Evolutionary conservation across 2,329 filamentous ascomycete species (phyloP).

Genomic region (Botrytis paeoniae): DNA sequence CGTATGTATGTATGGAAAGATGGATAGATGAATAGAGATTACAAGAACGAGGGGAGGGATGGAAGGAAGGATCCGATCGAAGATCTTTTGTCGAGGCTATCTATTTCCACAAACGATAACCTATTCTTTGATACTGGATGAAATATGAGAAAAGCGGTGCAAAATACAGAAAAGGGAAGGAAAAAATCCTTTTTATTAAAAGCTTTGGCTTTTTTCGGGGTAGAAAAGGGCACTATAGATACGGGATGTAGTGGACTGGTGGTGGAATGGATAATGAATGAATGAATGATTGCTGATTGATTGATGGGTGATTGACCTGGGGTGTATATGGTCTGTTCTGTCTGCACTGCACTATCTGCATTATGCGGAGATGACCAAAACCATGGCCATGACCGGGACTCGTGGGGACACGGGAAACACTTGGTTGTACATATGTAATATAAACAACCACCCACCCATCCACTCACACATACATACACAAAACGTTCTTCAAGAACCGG

Average conservation of each 20-base stretch:
- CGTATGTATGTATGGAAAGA: not conserved
- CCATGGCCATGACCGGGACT: conserved; percentile 10
- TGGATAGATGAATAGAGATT: not conserved
- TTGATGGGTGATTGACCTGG: not conserved
- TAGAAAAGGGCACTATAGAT: conserved; percentile 10
- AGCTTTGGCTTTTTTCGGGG: conserved; percentile 8
- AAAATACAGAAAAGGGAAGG: conserved; percentile 3
- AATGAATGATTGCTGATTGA: not conserved
- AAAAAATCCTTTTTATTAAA: not conserved
- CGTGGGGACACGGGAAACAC: conserved; percentile 15
- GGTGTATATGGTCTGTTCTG: not conserved
- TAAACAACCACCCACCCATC: not conserved
- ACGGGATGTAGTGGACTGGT: not conserved
- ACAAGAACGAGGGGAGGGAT: not conserved
- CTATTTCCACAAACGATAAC: not conserved
- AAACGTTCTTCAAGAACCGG: not conserved
- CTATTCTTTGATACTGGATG: not conserved
- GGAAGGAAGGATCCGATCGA: not conserved
- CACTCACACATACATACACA: not conserved
- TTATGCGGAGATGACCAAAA: conserved; percentile 16
- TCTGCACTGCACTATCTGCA: conserved; percentile 1
- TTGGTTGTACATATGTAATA: conserved; percentile 10
- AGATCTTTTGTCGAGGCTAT: not conserved
- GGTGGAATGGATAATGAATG: not conserved
- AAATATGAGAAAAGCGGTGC: conserved; percentile 10